Base-by-base conservation (phyloP, 139 green algal genomes). In the Chlamydomonas eustigma region DNA sequence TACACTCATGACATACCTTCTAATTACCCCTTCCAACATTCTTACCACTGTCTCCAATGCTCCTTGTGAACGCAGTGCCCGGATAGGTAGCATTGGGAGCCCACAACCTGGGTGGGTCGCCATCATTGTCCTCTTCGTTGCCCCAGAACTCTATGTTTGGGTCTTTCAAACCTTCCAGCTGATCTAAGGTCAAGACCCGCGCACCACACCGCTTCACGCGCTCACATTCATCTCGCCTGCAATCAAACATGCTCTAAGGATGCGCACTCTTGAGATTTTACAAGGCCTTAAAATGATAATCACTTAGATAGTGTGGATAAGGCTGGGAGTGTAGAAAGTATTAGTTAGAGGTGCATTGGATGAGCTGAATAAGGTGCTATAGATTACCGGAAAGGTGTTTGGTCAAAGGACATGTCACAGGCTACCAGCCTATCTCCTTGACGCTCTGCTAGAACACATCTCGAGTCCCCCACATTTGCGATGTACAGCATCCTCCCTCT, bases 41-140 rank as follows among this genome's bases (percentile, higher is more conserved):
- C 83, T 24, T 75, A 93, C 89, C 84, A 34, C 74, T 84, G 80
- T 99, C 95, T 0, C 95, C 95, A 51, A 99, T 92, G 84, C 82
- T 93, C 36, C 95, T 86, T 0, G 95, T 98, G 88, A 98, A 99
- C 12, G 94, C 95, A 0, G 94, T 98, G 31, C 95, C 95, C 2
- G 95, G 95, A 76, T 92, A 98, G 39, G 90, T 91, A 30, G 88
- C 91, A 77, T 90, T 88, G 0, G 86, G 85, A 1, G 89, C 82
- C 93, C 95, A 99, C 37, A 99, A 80, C 5, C 95, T 84, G 0
- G 95, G 95, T 0, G 95, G 94, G 81, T 98, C 95, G 0, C 93
- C 94, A 51, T 93, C 87, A 73, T 96, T 83, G 39, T 39, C 35
- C 50, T 83, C 78, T 36, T 75, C 32, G 30, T 25, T 72, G 65